Evolutionary conservation across 108 stramenopile species (phyloP).

Genomic region (Fistulifera pelliculosa): DNA sequence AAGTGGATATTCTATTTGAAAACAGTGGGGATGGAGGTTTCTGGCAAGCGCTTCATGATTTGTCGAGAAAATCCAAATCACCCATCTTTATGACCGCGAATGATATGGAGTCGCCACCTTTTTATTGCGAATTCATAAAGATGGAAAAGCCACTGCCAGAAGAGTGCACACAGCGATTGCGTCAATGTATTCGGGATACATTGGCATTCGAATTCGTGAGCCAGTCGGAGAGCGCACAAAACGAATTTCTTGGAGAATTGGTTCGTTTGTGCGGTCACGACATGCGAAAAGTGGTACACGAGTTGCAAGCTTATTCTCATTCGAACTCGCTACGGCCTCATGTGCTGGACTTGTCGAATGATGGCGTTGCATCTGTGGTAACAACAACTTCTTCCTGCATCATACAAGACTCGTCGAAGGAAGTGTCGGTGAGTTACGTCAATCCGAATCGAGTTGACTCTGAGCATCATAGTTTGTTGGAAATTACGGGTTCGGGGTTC

Average conservation of each 20-base stretch:
- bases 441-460: constrained; percentile 12
- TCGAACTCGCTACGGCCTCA: background rate
- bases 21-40: constrained; percentile 63
- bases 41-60: constrained; percentile 51
- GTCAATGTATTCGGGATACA: constrained; percentile 25
- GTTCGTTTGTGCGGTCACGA: constrained; percentile 34
- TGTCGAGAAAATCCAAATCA: constrained; percentile 54
- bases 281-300: constrained; percentile 46
- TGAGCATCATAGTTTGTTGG: constrained; percentile 35
- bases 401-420: background rate
- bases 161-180: constrained; percentile 44
- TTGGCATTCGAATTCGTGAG: constrained; percentile 16
- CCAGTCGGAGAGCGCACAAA: constrained; percentile 3
- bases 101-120: constrained; percentile 13
- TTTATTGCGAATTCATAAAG: constrained; percentile 25
- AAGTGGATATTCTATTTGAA: constrained; percentile 72
- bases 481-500: constrained; percentile 40
- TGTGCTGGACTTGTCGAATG: background rate
- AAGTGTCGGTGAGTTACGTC: background rate
- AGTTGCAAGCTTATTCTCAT: constrained; percentile 45
- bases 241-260: constrained; percentile 17
- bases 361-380: background rate
- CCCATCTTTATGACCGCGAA: constrained; percentile 75
- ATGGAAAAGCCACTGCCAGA: constrained; percentile 31
- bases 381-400: no score